phyloP scores from a whole-genome alignment of 768 basidiomycete species.

The Hydnum rufescens region DNA sequence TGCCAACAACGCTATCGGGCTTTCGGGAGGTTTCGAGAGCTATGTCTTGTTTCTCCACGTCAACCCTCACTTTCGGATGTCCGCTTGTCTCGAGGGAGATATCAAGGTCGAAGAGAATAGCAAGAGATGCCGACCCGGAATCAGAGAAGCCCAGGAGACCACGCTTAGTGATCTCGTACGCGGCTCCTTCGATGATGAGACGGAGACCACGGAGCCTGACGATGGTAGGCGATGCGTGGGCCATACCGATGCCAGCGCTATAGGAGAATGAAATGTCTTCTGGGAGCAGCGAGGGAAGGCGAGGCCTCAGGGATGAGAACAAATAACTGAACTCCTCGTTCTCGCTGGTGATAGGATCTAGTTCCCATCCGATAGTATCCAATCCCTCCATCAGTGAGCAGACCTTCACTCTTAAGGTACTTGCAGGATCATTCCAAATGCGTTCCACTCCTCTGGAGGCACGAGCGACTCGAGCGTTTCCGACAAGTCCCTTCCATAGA shows the following conservation, averaged over 20 bases:
- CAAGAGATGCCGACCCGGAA: neutral
- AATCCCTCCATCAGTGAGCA: neutral
- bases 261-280: neutral
- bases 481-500: neutral
- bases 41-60: neutral
- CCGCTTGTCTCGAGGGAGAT: neutral
- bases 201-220: neutral
- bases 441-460: neutral
- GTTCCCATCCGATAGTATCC: neutral
- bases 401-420: neutral
- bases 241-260: no score
- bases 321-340: conserved; percentile 2
- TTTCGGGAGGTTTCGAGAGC: neutral
- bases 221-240: neutral
- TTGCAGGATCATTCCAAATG: neutral
- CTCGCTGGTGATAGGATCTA: conserved; percentile 2
- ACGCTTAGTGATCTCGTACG: conserved; percentile 1
- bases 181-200: neutral
- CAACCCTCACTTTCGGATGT: neutral
- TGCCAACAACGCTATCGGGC: neutral
- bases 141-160: conserved; percentile 1
- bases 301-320: neutral
- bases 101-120: neutral
- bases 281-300: neutral
- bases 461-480: neutral